Conservation (phyloP, 2,329 filamentous ascomycete genomes). For the Arthroderma uncinatum region DNA sequence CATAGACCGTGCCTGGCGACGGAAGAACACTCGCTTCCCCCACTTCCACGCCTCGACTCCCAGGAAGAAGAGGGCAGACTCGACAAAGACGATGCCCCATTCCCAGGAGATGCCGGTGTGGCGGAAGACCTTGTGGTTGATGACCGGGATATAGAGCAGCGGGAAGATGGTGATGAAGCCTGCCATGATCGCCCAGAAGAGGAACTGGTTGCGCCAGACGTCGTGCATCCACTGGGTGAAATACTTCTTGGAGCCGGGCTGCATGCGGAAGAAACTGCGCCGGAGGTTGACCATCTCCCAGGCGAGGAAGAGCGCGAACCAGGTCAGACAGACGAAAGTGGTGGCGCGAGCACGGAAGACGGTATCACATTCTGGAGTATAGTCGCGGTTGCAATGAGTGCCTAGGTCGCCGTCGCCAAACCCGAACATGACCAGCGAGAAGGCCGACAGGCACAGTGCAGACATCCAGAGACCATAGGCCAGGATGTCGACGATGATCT, state of each 20-base stretch:
- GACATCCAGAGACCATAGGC: conserved; percentile 73
- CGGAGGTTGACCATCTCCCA: conserved; percentile 69
- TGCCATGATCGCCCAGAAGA: conserved; percentile 53
- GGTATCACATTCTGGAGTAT: conserved; percentile 45
- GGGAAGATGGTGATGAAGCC: conserved; percentile 50
- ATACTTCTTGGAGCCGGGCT: conserved; percentile 49
- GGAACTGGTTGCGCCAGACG: conserved; percentile 61
- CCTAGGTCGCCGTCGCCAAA: conserved; percentile 52
- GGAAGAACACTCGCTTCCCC: conserved; percentile 48
- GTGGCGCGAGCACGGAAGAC: conserved; percentile 63
- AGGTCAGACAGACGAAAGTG: conserved; percentile 62
- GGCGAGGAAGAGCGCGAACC: conserved; percentile 64
- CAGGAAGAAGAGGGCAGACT: conserved; percentile 49
- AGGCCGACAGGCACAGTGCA: conserved; percentile 52
- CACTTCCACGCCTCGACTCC: conserved; percentile 59
- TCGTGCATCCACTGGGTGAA: conserved; percentile 57
- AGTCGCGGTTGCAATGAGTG: conserved; percentile 48
- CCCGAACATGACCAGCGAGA: conserved; percentile 53
- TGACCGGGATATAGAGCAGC: conserved; percentile 55
- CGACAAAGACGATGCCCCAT: conserved; percentile 57
- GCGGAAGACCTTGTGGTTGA: conserved; percentile 55
- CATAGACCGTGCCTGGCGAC: conserved; percentile 20
- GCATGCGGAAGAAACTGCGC: conserved; percentile 64
- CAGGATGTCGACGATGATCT: conserved; percentile 68
- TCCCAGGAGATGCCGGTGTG: conserved; percentile 57